phyloP scores from a whole-genome alignment of 257 asterid genomes.

The Jaltomata sinuosa region DNA sequence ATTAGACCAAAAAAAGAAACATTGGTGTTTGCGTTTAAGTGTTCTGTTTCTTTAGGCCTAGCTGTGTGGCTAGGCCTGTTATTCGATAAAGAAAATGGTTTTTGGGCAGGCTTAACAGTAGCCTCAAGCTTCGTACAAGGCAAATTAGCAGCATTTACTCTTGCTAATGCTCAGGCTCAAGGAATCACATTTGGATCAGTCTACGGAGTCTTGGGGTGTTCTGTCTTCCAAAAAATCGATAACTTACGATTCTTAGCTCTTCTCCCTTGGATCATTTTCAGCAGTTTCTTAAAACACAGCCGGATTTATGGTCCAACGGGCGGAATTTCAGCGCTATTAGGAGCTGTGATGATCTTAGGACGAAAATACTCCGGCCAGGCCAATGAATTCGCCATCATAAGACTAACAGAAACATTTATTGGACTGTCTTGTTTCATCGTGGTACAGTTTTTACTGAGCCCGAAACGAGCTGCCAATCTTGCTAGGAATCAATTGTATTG shows the following conservation, averaged over 20 bases:
- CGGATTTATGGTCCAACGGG: conserved; percentile 56
- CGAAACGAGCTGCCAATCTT: conserved; percentile 45
- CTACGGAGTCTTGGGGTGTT: conserved; percentile 48
- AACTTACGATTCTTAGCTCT: conserved; percentile 41
- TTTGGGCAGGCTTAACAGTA: conserved; percentile 63
- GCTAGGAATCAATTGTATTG: conserved; percentile 29
- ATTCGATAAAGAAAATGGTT: conserved; percentile 36
- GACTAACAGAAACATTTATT: conserved; percentile 46
- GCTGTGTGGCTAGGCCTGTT: conserved; percentile 46
- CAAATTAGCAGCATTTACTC: conserved; percentile 39
- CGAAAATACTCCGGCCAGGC: conserved; percentile 41
- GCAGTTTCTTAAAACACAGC: conserved; percentile 48
- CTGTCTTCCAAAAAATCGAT: conserved; percentile 19
- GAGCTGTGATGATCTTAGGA: conserved; percentile 54
- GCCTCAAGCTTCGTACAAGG: conserved; percentile 51
- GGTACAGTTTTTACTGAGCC: conserved; percentile 48
- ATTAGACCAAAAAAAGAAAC: conserved; percentile 13
- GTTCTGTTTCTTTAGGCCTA: conserved; percentile 50
- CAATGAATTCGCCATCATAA: conserved; percentile 43
- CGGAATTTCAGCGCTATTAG: conserved; percentile 50
- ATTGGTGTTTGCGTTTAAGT: conserved; percentile 34
- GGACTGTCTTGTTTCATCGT: conserved; percentile 37
- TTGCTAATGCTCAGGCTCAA: conserved; percentile 56
- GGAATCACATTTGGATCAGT: conserved; percentile 73
- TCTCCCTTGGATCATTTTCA: conserved; percentile 58